Evolutionary conservation across 2,329 filamentous ascomycete genomes (phyloP).

Genomic region (Neospermospora avenae): DNA sequence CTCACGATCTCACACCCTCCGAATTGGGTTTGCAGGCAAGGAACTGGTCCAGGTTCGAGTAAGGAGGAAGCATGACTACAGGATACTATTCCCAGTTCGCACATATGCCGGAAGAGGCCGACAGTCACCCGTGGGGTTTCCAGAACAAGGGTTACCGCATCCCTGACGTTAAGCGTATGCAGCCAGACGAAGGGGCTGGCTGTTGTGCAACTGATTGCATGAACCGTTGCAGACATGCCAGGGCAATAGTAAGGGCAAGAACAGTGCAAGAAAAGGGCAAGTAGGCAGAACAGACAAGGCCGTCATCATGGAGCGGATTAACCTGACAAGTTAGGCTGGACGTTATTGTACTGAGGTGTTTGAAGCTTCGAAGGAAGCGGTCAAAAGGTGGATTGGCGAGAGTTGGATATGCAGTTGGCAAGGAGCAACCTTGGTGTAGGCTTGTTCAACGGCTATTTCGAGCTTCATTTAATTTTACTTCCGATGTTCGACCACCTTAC

Average conservation of each 20-base stretch:
- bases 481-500: neutral
- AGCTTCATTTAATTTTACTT: neutral
- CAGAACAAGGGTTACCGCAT: neutral
- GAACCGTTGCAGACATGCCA: neutral
- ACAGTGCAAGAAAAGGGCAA: neutral
- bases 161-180: neutral
- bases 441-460: neutral
- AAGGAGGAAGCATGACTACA: neutral
- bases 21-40: neutral
- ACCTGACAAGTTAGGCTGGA: neutral
- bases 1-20: no score
- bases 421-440: neutral
- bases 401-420: neutral
- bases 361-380: no score
- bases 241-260: no score
- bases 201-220: neutral
- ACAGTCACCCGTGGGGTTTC: slow-evolving; percentile 1
- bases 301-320: neutral
- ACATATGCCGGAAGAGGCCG: slow-evolving; percentile 4
- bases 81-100: neutral
- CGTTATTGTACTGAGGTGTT: neutral
- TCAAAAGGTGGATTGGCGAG: no score
- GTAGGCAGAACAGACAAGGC: neutral
- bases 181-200: neutral
- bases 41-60: neutral